A percentile compares a stretch with the other conserved stretches of the same genome.
phyloP scores from a whole-genome alignment of 2,329 filamentous ascomycete species.

The Fusarium siculi region DNA sequence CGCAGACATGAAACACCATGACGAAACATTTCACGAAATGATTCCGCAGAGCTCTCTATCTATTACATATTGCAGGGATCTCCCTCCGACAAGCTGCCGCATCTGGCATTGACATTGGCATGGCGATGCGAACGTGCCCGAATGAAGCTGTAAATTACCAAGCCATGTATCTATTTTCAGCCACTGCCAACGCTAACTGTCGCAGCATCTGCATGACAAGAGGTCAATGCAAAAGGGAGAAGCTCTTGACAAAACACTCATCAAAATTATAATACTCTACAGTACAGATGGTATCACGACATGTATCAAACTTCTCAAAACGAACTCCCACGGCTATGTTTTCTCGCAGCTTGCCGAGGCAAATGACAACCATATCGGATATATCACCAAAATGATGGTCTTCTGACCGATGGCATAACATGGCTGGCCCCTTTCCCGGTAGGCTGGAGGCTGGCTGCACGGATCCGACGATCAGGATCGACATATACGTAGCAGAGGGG shows the following conservation, averaged over 20 bases:
- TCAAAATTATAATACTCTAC: not conserved
- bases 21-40: slow-evolving; percentile 42
- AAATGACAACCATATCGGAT: slow-evolving; percentile 14
- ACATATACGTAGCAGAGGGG: slow-evolving; percentile 31
- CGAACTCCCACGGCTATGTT: not conserved
- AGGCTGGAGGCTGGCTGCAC: slow-evolving; percentile 39
- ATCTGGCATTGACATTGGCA: slow-evolving; percentile 18
- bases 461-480: slow-evolving; percentile 45
- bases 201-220: not conserved
- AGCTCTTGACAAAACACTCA: not conserved
- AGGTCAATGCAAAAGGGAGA: not conserved
- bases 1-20: slow-evolving; percentile 40
- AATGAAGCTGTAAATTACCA: slow-evolving; percentile 14
- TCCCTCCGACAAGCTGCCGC: slow-evolving; percentile 7
- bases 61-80: slow-evolving; percentile 19
- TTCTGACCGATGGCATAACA: slow-evolving; percentile 25
- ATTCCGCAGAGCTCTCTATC: slow-evolving; percentile 22
- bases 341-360: slow-evolving; percentile 9
- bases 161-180: slow-evolving; percentile 24
- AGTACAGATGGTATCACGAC: not conserved
- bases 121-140: slow-evolving; percentile 9
- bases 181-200: not conserved
- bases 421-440: slow-evolving; percentile 34
- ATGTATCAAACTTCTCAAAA: slow-evolving; percentile 1
- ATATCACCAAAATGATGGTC: slow-evolving; percentile 23